Evolutionary conservation across 306 rosid species (phyloP).

Genomic region (Canavalia ensiformis): DNA sequence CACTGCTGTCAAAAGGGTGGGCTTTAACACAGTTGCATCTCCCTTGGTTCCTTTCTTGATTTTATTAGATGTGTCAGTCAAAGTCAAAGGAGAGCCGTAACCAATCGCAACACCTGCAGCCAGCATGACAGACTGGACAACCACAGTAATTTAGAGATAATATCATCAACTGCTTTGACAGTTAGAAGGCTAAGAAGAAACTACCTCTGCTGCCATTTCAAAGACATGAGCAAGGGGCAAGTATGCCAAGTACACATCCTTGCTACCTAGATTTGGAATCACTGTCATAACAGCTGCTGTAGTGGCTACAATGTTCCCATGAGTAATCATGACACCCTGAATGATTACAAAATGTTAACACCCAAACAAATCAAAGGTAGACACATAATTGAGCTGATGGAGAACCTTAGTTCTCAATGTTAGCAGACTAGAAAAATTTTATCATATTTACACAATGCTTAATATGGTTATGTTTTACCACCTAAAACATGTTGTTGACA

Average conservation of each 20-base stretch:
- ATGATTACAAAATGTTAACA: conserved; percentile 44
- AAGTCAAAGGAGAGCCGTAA: conserved; percentile 79
- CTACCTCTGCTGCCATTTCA: conserved; percentile 95
- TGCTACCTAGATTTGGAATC: conserved; percentile 67
- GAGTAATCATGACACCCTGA: conserved; percentile 97
- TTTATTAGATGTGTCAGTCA: conserved; percentile 86
- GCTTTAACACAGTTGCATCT: conserved; percentile 76
- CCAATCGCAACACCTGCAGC: conserved; percentile 82
- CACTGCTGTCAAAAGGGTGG: conserved; percentile 84
- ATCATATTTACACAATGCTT: conserved; percentile 11
- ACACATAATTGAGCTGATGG: neutral
- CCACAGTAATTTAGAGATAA: conserved; percentile 51
- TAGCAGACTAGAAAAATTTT: neutral
- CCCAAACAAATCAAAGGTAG: conserved; percentile 27
- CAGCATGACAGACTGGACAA: conserved; percentile 84
- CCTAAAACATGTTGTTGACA: conserved; percentile 26
- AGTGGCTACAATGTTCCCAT: conserved; percentile 89
- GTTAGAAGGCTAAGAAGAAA: conserved; percentile 38
- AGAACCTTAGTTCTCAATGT: conserved; percentile 36
- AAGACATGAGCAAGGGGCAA: conserved; percentile 96
- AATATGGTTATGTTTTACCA: conserved; percentile 15
- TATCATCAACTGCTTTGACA: conserved; percentile 13
- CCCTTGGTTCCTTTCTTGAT: conserved; percentile 94
- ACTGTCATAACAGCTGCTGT: conserved; percentile 79
- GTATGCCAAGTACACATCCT: conserved; percentile 90